Percentiles rank a stretch among this genome's conserved stretches.
Conservation (phyloP, 768 basidiomycete genomes). For the Solioccasus polychromus region DNA sequence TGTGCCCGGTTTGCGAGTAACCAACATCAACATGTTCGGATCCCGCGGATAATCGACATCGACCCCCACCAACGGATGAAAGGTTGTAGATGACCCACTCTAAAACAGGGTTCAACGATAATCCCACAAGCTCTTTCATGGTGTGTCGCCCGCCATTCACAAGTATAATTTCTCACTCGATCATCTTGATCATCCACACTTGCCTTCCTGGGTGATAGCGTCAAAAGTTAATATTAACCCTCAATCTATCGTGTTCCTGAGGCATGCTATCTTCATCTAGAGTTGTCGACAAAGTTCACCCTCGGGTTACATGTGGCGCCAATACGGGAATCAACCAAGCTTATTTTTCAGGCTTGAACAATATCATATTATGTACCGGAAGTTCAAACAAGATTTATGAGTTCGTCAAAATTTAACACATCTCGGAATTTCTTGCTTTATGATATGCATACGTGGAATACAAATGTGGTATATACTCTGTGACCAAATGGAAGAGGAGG, state of each 20-base stretch:
- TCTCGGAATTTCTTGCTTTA: neutral
- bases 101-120: neutral
- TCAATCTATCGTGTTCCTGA: no score
- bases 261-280: no score
- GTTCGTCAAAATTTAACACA: neutral
- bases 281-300: no score
- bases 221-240: slow-evolving; percentile 12
- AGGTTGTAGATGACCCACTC: neutral
- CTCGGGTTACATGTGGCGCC: neutral
- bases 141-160: neutral
- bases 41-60: no score
- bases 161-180: neutral
- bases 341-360: no score
- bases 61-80: no score
- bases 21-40: no score
- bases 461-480: neutral
- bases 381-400: no score
- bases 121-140: neutral
- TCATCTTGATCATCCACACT: neutral
- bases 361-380: no score
- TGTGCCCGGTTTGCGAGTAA: no score
- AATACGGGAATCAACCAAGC: no score
- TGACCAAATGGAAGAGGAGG: neutral
- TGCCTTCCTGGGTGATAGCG: slow-evolving; percentile 3
- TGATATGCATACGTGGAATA: slow-evolving; percentile 7